Evolutionary conservation across 148 eudicot genomes (phyloP).

Genomic region (Drosera capensis): DNA sequence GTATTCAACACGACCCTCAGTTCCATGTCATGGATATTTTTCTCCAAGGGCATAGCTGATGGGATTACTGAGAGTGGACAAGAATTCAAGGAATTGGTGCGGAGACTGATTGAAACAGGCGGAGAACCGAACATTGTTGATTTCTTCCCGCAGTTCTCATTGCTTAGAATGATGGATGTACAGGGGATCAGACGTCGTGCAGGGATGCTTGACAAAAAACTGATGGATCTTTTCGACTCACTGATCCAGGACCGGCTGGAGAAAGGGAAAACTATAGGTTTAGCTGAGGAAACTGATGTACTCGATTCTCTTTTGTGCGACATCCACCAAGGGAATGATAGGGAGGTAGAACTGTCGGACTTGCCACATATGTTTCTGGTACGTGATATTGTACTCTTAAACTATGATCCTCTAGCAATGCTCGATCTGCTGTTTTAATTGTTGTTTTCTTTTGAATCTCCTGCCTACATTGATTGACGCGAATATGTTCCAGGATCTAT

Average conservation of each 20-base stretch:
- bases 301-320: slow-evolving; percentile 3
- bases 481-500: neutral
- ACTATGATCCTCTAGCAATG: too few species aligned
- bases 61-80: neutral
- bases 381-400: neutral
- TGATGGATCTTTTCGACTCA: neutral
- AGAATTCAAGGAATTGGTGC: slow-evolving; percentile 1
- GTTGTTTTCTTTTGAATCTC: too few species aligned
- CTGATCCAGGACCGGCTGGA: neutral
- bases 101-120: neutral
- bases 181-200: slow-evolving; percentile 2
- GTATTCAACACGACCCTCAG: slow-evolving; percentile 1
- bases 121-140: slow-evolving; percentile 2
- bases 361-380: neutral
- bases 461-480: too few species aligned
- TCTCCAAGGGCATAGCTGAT: slow-evolving; percentile 3
- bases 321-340: neutral
- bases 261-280: neutral
- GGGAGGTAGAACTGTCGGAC: neutral
- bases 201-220: neutral
- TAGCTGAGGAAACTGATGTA: neutral
- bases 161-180: neutral
- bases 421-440: too few species aligned
- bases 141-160: neutral
- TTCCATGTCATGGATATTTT: slow-evolving; percentile 2